Evolutionary conservation across 1,284 basidiomycete genomes (phyloP).

Genomic region (Austropuccinia psidii): DNA sequence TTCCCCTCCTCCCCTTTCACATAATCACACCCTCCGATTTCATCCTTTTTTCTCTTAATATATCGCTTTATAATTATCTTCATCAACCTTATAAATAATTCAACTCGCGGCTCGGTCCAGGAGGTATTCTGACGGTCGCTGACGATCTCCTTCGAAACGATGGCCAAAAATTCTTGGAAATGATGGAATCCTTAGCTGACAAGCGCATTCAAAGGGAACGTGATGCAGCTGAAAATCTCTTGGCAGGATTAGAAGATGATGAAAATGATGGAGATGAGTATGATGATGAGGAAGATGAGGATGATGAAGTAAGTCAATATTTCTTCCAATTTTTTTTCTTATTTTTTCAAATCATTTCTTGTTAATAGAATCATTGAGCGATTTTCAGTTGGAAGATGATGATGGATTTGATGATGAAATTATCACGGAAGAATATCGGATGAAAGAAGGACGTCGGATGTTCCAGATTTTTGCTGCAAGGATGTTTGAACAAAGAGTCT

Average conservation of each 20-base stretch:
- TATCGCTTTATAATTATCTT: background rate
- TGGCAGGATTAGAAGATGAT: conserved; percentile 58
- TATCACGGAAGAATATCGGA: conserved; percentile 64
- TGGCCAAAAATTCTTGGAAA: conserved; percentile 96
- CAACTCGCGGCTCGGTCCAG: conserved; percentile 53
- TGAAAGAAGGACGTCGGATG: conserved; percentile 98
- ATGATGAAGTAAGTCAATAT: conserved; percentile 43
- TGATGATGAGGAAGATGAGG: conserved; percentile 53
- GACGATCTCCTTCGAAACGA: conserved; percentile 98
- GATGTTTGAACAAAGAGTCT: conserved; percentile 97
- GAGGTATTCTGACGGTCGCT: conserved; percentile 92
- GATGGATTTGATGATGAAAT: conserved; percentile 46
- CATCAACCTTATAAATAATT: conserved; percentile 38
- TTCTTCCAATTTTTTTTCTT: background rate
- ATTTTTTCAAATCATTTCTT: conserved; percentile 44
- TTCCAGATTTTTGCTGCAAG: conserved; percentile 99
- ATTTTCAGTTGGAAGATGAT: conserved; percentile 41
- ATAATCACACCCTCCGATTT: background rate
- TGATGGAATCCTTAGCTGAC: conserved; percentile 99
- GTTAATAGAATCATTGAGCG: background rate
- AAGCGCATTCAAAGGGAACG: conserved; percentile 86
- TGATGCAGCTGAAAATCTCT: conserved; percentile 60
- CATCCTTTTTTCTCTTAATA: conserved; percentile 13
- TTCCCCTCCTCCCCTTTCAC: conserved; percentile 28
- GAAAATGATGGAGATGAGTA: conserved; percentile 55